Evolutionary conservation across 306 rosid species (phyloP), one percentile per base, ranked within the genome.

Genomic region (Begonia fuchsioides): DNA sequence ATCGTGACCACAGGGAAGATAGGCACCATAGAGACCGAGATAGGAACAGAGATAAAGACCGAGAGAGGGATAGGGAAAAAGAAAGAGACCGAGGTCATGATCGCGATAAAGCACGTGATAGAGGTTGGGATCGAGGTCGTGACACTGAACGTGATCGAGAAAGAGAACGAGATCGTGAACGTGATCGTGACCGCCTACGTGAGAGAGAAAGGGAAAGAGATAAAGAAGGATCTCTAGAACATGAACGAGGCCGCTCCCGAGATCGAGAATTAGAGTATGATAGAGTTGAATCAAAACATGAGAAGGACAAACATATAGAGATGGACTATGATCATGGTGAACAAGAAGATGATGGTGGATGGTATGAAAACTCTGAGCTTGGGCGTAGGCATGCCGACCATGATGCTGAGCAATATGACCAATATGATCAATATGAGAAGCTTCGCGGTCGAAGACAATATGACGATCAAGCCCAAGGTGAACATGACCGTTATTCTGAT

Each of bases 11-110:
- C 49, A 75, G 83, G 56, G 99, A 92, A 62, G 99, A 92, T 32
- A 75, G 83, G 46, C 96, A 79, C 68, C 93, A 80, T 68, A 77
- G 88, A 69, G 99, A 92, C 56, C 79, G 98, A 32, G 96, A 92
- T 51, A 92, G 86, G 53, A 64, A 41, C 52, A 62, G 69, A 52
- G 83, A 65, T 2, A 63, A 53, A 19, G 62, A 76, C 50, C 70
- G 55, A 47, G 92, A 74, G 2, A 79, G 78, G 47, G 94, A 76
- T 1, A 74, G 73, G 65, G 95, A 74, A 2, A 69, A 86, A 38
- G 96, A 81, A 0, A 75, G 82, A n/a, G 93, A 74, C 11, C 80
- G 87, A 0, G 95, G 81, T 12, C 80, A 88, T 60, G 85, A 75
- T 54, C 76, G 97, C 3, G 83, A 76, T 10, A 78, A 86, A 39